Base-by-base conservation (phyloP, 1,284 basidiomycete genomes). In the Coniophora puteana region DNA sequence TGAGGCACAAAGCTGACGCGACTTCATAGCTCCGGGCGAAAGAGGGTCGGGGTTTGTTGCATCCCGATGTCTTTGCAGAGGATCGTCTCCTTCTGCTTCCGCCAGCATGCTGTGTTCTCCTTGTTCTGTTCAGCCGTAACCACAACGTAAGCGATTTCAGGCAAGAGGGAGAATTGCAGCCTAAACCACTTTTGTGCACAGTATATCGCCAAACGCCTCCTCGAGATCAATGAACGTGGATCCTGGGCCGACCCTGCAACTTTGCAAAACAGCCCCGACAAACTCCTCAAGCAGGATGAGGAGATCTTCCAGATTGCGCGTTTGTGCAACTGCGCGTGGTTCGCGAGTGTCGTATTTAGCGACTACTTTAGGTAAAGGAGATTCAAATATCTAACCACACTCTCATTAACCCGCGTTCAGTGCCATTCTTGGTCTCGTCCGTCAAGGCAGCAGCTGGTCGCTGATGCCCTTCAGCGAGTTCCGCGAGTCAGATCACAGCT, bases 251-350 rank as follows among this genome's bases (percentile, higher is more conserved):
- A 85, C 50, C 81, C 81, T 1, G 57, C 62, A 12, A 66, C 49
- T 1, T 54, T 79, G 6, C 36, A 58, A 0, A 24, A 47, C 2
- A 52, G 58, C 24, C 65, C 69, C 22, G 33, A 48, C 3, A 63
- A 74, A 26, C 53, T 76, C 1, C 23, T 68, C 24, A 63, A 54
- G 14, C 89, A 93, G 57, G 90, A 93, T 41, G 79, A 90, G 48
- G 83, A 89, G 41, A 68, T 93, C 18, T 93, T 91, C 76, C 78
- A 90, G 53, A 87, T 76, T 10, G 79, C 87, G 1, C 75, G 86
- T 4, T 67, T 89, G 8, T 70, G 88, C 50, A 93, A 93, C 54
- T 83, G 78, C 50, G 78, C 74, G 12, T 90, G 83, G 83, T 91
- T 90, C 50, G 81, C 71, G 21, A 68, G 68, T 57, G 71, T 79